Evolutionary conservation across 2,329 filamentous ascomycete species (phyloP).

Genomic region (Botryosphaeria agaves): DNA sequence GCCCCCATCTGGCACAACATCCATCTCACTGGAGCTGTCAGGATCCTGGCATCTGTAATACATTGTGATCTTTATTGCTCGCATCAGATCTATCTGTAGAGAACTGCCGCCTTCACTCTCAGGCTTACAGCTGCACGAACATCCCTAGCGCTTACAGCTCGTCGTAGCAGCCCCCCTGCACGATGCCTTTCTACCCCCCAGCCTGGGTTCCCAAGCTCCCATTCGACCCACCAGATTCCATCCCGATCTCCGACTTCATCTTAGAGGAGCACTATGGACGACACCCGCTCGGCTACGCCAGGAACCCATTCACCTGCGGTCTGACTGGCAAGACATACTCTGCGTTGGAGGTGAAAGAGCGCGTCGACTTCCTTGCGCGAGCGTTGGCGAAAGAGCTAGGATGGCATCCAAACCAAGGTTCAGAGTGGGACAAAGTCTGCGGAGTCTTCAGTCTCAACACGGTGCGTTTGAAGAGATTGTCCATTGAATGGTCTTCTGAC

Average conservation of each 20-base stretch:
- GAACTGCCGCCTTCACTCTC: too few species aligned
- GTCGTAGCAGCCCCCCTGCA: too few species aligned
- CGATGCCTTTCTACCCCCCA: slow-evolving; percentile 40
- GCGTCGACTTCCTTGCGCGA: slow-evolving; percentile 50
- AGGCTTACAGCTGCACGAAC: too few species aligned
- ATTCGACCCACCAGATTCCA: slow-evolving; percentile 52
- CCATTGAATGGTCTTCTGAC: too few species aligned
- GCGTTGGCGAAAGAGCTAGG: slow-evolving; percentile 53
- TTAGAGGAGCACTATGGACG: slow-evolving; percentile 55
- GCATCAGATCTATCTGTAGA: too few species aligned
- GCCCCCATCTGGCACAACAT: too few species aligned
- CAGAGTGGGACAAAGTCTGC: slow-evolving; percentile 69
- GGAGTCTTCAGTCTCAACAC: slow-evolving; percentile 68
- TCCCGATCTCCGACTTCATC: slow-evolving; percentile 64
- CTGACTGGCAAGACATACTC: slow-evolving; percentile 52
- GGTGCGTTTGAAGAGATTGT: slow-evolving; percentile 35
- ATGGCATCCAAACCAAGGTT: slow-evolving; percentile 51
- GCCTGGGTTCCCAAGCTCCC: slow-evolving; percentile 43
- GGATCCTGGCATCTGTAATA: too few species aligned
- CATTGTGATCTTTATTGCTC: too few species aligned
- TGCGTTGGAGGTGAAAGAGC: slow-evolving; percentile 42
- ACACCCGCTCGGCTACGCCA: slow-evolving; percentile 41
- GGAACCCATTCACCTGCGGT: slow-evolving; percentile 61
- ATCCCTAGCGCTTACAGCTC: too few species aligned
- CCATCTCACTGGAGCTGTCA: too few species aligned